Evolutionary conservation across 2,329 filamentous ascomycete genomes (phyloP), one percentile per base, ranked within the genome.

Genomic region (Seiridium cupressi): DNA sequence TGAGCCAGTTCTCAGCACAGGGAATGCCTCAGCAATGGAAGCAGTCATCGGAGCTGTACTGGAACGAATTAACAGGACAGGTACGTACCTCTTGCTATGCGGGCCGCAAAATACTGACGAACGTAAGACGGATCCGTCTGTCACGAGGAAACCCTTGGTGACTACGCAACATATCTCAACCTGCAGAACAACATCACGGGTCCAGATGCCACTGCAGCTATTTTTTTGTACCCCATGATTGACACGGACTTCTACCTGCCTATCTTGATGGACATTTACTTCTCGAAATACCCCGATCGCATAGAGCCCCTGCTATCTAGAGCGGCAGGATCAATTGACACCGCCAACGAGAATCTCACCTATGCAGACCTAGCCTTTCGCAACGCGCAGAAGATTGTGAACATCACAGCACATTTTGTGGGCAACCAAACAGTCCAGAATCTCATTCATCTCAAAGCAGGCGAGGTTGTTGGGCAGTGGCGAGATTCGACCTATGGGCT

Each of bases 61-160:
- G 5, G 87, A 89, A 65, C 79, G 87, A 9, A 77, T 89, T 53
- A 84, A 89, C 63, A 74, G 76, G 3, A 83, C 77, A 42, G 38
- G 38, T 13, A 2, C 1, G 38, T 13, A 7, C 13, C 38, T 26
- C 18, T 26, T 26, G 18, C 18, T 26, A 26, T 26, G 18, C 1
- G 18, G 18, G 2, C 18, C 18, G 18, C 1, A 26, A 26, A 26
- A 26, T 2, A 26, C 18, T 26, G 18, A 26, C 18, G 18, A 26
- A 26, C 18, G 18, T 26, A 26, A 0, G 85, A 88, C 65, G 86
- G 87, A 0, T 84, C 78, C 13, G 84, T 84, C 1, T 87, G 83
- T 54, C 87, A 89, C 62, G 86, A 89, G 68, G 87, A 89, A 67
- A 86, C 84, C 0, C 84, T 89, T 63, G 86, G 80, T 4, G 87